Percentiles rank a stretch among this genome's conserved stretches.
Evolutionary conservation across 257 asterid genomes (phyloP).

Genomic region (Solanum virginianum): DNA sequence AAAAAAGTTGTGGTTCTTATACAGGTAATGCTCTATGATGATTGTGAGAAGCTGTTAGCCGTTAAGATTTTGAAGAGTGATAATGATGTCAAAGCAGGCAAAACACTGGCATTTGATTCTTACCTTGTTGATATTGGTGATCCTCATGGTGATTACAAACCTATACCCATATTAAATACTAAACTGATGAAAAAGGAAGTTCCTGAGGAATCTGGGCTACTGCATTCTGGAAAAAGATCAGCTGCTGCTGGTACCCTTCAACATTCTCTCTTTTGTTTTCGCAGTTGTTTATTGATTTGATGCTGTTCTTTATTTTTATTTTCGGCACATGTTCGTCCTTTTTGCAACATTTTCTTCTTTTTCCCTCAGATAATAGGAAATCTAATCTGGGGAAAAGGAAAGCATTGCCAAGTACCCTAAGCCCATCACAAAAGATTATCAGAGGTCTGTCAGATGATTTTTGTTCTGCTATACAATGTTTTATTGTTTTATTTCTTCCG

Average conservation of each 20-base stretch:
- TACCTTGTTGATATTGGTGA: conserved; percentile 78
- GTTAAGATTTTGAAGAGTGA: conserved; percentile 66
- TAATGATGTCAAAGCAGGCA: conserved; percentile 50
- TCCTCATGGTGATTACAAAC: conserved; percentile 33
- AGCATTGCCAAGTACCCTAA: conserved; percentile 26
- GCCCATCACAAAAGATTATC: conserved; percentile 77
- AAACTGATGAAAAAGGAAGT: conserved; percentile 20
- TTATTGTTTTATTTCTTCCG: not conserved
- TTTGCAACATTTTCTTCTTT: conserved; percentile 11
- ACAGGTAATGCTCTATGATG: conserved; percentile 75
- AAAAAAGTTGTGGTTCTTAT: not conserved
- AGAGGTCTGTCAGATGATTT: conserved; percentile 41
- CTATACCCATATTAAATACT: conserved; percentile 8
- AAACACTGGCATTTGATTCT: conserved; percentile 46
- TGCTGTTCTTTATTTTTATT: not conserved
- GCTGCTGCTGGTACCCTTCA: conserved; percentile 18
- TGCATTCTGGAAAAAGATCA: conserved; percentile 18
- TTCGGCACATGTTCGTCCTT: not conserved
- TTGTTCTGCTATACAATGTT: not conserved
- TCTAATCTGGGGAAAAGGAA: conserved; percentile 28
- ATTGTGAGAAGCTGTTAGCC: conserved; percentile 51
- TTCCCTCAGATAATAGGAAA: conserved; percentile 31
- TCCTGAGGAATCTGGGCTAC: conserved; percentile 15
- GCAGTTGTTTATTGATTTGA: not conserved
- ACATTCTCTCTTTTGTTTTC: conserved; percentile 1